Evolutionary conservation across 495 filamentous ascomycete genomes (phyloP).

Genomic region (Darksidea phi): DNA sequence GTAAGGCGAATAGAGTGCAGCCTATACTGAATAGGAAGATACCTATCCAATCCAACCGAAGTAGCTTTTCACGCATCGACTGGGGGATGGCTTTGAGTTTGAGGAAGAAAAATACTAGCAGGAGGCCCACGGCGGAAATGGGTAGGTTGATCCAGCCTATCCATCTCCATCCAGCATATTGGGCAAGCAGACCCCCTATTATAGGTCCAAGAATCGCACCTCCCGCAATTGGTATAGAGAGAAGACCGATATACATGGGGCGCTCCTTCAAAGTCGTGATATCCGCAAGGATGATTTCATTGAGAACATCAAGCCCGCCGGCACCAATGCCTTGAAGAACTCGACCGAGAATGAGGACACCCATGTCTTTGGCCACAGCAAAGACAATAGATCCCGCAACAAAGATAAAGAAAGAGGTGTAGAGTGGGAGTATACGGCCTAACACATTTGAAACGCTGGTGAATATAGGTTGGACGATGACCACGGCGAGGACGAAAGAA

Average conservation of each 20-base stretch:
- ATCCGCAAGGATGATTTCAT: conserved; percentile 22
- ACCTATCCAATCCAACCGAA: conserved; percentile 33
- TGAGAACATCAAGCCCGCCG: conserved; percentile 17
- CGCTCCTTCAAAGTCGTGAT: conserved; percentile 40
- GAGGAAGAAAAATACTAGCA: conserved; percentile 42
- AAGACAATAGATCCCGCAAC: conserved; percentile 19
- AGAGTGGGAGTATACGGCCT: conserved; percentile 12
- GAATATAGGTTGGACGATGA: conserved; percentile 21
- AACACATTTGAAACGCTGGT: conserved; percentile 22
- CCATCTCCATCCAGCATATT: conserved; percentile 45
- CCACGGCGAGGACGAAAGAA: conserved; percentile 18
- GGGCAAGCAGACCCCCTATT: conserved; percentile 14
- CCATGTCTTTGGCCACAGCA: conserved; percentile 13
- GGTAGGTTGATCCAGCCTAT: conserved; percentile 50
- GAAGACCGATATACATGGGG: conserved; percentile 43
- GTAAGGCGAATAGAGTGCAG: conserved; percentile 30
- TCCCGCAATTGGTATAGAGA: conserved; percentile 31
- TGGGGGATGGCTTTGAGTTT: conserved; percentile 29
- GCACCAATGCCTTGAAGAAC: conserved; percentile 21
- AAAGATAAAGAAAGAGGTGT: conserved; percentile 7
- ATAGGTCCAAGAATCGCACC: conserved; percentile 28
- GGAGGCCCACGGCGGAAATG: conserved; percentile 32
- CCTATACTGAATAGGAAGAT: conserved; percentile 38
- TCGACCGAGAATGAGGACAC: conserved; percentile 10
- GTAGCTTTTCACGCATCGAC: conserved; percentile 33